A percentile compares a stretch with the other conserved stretches of the same genome.
phyloP scores from a whole-genome alignment of 352 stramenopile genomes.

The Phytophthora fragariae region DNA sequence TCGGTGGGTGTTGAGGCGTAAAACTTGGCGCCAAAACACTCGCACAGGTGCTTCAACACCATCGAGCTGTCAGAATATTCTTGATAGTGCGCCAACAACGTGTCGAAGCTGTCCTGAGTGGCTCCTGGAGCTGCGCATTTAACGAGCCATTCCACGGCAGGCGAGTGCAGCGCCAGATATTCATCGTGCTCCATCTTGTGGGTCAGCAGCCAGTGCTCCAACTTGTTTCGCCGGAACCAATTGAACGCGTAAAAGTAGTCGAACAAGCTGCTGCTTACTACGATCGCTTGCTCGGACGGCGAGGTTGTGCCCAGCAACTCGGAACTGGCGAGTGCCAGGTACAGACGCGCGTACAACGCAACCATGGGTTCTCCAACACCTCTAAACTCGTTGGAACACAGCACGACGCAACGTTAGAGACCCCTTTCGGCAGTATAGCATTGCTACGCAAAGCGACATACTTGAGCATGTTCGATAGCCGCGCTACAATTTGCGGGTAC shows the following conservation, averaged over 20 bases:
- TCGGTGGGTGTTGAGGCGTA: constrained; percentile 62
- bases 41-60: constrained; percentile 89
- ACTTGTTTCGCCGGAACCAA: constrained; percentile 64
- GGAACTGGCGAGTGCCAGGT: constrained; percentile 76
- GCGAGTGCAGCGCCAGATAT: constrained; percentile 84
- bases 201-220: constrained; percentile 56
- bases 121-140: constrained; percentile 66
- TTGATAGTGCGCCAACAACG: constrained; percentile 81
- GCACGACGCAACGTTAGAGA: constrained; percentile 29
- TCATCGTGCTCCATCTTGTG: constrained; percentile 67
- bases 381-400: constrained; percentile 34
- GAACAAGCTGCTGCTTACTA: constrained; percentile 81
- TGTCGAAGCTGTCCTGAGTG: constrained; percentile 60
- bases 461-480: constrained; percentile 90
- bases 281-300: constrained; percentile 41
- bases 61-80: constrained; percentile 89
- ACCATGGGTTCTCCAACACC: constrained; percentile 91
- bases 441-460: constrained; percentile 30
- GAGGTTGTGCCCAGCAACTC: constrained; percentile 60
- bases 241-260: constrained; percentile 92
- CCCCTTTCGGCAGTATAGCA: constrained; percentile 3
- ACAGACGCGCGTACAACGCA: constrained; percentile 86
- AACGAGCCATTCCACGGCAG: constrained; percentile 89
- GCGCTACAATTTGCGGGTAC: constrained; percentile 84
- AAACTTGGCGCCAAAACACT: constrained; percentile 70